A percentile compares a stretch with the other conserved stretches of the same genome.
Conservation (phyloP, 768 basidiomycete species). For the Panus rudis region DNA sequence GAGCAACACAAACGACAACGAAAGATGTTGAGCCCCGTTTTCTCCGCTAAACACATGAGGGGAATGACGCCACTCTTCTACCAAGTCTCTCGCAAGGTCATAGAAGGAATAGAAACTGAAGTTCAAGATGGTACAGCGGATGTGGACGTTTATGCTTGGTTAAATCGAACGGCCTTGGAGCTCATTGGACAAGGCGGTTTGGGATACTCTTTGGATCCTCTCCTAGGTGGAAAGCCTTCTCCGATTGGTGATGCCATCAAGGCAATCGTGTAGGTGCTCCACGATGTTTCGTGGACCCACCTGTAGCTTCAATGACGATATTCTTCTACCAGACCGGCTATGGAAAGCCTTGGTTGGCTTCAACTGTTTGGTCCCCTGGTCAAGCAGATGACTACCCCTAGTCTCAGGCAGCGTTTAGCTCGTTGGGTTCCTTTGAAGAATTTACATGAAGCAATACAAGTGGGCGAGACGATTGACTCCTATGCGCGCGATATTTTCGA, state of each 20-base stretch:
- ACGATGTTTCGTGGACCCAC: no score
- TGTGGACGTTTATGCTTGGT: background rate
- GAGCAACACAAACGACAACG: constrained; percentile 10
- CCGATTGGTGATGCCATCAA: constrained; percentile 1
- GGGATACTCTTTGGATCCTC: constrained; percentile 3
- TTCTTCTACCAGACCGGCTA: background rate
- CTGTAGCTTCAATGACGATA: no score
- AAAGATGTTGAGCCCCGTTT: constrained; percentile 12
- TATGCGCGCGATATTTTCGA: constrained; percentile 8
- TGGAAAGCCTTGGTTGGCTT: background rate
- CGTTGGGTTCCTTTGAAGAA: background rate
- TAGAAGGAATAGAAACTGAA: no score
- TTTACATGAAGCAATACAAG: background rate
- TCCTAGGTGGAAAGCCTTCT: background rate
- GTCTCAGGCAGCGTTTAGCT: background rate
- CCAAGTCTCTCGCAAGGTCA: constrained; percentile 9
- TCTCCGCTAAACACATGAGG: constrained; percentile 15
- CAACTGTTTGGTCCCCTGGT: no score
- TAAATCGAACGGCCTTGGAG: background rate
- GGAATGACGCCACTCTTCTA: constrained; percentile 15
- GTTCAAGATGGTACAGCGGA: background rate
- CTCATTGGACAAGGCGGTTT: background rate
- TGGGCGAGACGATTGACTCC: background rate
- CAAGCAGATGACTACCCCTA: constrained; percentile 7
- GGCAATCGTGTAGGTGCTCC: background rate